Conservation (phyloP, 2,329 filamentous ascomycete genomes). For the Fusarium verticillioides region DNA sequence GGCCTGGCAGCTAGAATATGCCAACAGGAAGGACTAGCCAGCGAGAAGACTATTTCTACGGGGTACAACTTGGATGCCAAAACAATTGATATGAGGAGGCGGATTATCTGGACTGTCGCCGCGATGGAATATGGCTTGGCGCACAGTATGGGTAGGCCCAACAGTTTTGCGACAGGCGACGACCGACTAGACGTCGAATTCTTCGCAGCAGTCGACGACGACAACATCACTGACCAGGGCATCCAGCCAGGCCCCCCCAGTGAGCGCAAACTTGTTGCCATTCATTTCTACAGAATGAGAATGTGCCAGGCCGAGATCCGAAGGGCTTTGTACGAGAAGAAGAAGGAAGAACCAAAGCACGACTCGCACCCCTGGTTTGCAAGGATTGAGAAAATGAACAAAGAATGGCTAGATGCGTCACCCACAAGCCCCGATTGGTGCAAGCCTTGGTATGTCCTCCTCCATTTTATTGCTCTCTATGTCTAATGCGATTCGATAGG, state of each 20-base stretch:
- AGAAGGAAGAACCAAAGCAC: conserved; percentile 77
- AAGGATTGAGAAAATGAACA: conserved; percentile 80
- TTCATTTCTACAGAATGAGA: conserved; percentile 95
- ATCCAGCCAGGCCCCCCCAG: conserved; percentile 78
- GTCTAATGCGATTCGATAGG: conserved; percentile 54
- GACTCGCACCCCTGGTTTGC: conserved; percentile 90
- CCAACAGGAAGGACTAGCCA: conserved; percentile 86
- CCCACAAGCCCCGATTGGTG: conserved; percentile 79
- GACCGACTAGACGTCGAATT: conserved; percentile 89
- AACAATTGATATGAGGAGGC: conserved; percentile 87
- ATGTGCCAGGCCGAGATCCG: conserved; percentile 88
- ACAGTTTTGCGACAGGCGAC: conserved; percentile 82
- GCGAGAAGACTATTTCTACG: conserved; percentile 85
- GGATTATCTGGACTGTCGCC: conserved; percentile 87
- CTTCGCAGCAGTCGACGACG: conserved; percentile 84
- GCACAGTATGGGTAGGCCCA: conserved; percentile 87
- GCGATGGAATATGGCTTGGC: conserved; percentile 91
- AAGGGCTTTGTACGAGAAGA: conserved; percentile 85
- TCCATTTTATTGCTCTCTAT: neutral
- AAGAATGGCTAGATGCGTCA: conserved; percentile 80
- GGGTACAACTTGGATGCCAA: conserved; percentile 74
- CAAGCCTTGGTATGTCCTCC: conserved; percentile 76
- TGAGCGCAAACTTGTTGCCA: conserved; percentile 86
- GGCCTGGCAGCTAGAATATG: conserved; percentile 88
- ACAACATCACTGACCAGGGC: conserved; percentile 81